These are phyloP conservation scores for Macrolepiota albuminosa DNA, from an alignment of 768 basidiomycete genomes.

Conservation along the genomic window DNA sequence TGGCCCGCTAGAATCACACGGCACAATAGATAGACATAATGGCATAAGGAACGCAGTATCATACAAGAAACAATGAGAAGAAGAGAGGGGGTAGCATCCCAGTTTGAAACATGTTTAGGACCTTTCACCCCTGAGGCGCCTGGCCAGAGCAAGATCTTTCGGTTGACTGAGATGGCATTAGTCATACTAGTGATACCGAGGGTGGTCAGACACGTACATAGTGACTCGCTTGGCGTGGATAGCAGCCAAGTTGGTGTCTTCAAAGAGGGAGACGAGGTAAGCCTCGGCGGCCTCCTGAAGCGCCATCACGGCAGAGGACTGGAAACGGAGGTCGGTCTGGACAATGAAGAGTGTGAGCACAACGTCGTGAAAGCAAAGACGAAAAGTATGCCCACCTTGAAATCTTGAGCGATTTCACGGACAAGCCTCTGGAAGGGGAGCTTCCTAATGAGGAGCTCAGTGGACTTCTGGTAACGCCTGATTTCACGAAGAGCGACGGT, in stretches of 20 bases:
- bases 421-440: conserved; percentile 99
- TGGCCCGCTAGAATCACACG: conserved; percentile 13
- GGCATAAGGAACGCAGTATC: not conserved
- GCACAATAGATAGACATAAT: conserved; percentile 11
- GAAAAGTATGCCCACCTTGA: conserved; percentile 58
- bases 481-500: conserved; percentile 99
- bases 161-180: conserved; percentile 52
- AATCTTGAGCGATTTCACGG: conserved; percentile 95
- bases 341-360: conserved; percentile 7
- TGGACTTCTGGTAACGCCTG: conserved; percentile 96
- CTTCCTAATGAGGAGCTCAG: conserved; percentile 98
- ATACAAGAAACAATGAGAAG: conserved; percentile 5
- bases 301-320: conserved; percentile 92
- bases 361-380: not conserved
- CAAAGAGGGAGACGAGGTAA: conserved; percentile 82
- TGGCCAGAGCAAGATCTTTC: conserved; percentile 84
- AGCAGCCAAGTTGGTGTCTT: conserved; percentile 88
- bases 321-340: conserved; percentile 90
- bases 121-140: conserved; percentile 83
- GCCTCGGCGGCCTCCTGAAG: conserved; percentile 92
- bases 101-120: conserved; percentile 39
- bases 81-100: not conserved
- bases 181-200: conserved; percentile 13
- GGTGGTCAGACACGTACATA: conserved; percentile 38
- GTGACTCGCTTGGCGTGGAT: conserved; percentile 85